Evolutionary conservation across 2,329 filamentous ascomycete species (phyloP), one percentile per base, ranked within the genome.

Genomic region (Aspergillus clavatus): DNA sequence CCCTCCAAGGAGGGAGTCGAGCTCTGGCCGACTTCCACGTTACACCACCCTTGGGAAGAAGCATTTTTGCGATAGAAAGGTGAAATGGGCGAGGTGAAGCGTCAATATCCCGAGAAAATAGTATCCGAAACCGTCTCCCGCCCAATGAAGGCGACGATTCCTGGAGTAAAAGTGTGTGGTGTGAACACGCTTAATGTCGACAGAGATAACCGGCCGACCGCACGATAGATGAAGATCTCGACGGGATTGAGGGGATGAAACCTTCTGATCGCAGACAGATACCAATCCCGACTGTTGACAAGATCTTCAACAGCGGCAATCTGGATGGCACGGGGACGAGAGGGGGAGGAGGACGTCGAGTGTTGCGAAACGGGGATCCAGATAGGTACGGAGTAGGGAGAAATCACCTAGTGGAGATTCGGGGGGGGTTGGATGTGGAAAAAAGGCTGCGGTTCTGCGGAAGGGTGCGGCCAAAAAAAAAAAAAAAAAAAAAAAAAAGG

Each of bases 1-100:
- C 84, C 67, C 88, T 81, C 57, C 82, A 83, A 46, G 88, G 85
- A 35, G 89, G 89, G 58, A 96, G 73, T 62, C 82, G 80, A 60
- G 86, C 78, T 73, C 82, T 87, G 56, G 90, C 86, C 55, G 87
- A 86, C 77, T 95, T 96, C 90, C 91, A 97, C 68, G 83, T 89
- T 63, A 91, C 79, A 66, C 88, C 87, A 68, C 86, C 87, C 72
- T 95, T 95, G 54, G 88, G 87, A 59, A 94, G 82, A 74, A 96
- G 82, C 90, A 96, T 96, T 52, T 56, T 75, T 63, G 38, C 42
- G 43, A 38, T 36, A 39, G 16, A 16, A 16, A 12, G 22, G 6
- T 24, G 10, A n/a, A 19, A 38, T 27, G 12, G 23, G 23, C 19
- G 36, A 27, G 38, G 23, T 6, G n/a, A 45, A 19, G 26, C 7